These are phyloP conservation scores for Coniochaeta hoffmannii DNA, from an alignment of 2,329 filamentous ascomycete genomes.

Conservation along the genomic window DNA sequence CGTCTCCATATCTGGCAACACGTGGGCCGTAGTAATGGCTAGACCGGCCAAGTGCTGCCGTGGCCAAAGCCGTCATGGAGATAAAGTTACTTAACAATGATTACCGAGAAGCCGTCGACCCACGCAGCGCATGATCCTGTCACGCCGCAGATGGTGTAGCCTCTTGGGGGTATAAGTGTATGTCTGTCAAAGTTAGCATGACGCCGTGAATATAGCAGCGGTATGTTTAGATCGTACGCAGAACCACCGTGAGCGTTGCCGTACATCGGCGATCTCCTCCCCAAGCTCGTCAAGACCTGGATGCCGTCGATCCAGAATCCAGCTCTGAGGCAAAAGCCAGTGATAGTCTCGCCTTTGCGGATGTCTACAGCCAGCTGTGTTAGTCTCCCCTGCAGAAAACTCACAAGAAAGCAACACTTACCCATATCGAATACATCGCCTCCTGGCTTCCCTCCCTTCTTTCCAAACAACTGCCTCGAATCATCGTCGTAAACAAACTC, in stretches of 20 bases:
- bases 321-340: conserved; percentile 76
- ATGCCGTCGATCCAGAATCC: conserved; percentile 82
- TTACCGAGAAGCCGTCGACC: conserved; percentile 79
- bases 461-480: conserved; percentile 80
- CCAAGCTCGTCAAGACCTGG: conserved; percentile 81
- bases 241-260: conserved; percentile 75
- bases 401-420: conserved; percentile 31
- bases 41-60: background rate
- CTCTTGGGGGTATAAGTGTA: conserved; percentile 80
- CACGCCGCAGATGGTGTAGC: conserved; percentile 82
- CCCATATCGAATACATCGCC: conserved; percentile 72
- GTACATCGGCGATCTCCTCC: conserved; percentile 78
- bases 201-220: background rate
- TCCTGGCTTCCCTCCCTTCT: conserved; percentile 60
- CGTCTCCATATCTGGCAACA: background rate
- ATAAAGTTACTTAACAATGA: conserved; percentile 52
- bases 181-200: conserved; percentile 45
- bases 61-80: background rate
- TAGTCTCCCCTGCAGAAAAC: background rate
- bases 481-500: conserved; percentile 92
- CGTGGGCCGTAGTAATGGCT: background rate
- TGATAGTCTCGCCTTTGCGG: conserved; percentile 75
- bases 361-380: conserved; percentile 50
- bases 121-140: conserved; percentile 73
- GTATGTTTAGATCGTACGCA: conserved; percentile 54